A percentile compares a stretch with the other conserved stretches of the same genome.
Conservation (phyloP, 2,329 filamentous ascomycete species). For the Monosporascus sp. region DNA sequence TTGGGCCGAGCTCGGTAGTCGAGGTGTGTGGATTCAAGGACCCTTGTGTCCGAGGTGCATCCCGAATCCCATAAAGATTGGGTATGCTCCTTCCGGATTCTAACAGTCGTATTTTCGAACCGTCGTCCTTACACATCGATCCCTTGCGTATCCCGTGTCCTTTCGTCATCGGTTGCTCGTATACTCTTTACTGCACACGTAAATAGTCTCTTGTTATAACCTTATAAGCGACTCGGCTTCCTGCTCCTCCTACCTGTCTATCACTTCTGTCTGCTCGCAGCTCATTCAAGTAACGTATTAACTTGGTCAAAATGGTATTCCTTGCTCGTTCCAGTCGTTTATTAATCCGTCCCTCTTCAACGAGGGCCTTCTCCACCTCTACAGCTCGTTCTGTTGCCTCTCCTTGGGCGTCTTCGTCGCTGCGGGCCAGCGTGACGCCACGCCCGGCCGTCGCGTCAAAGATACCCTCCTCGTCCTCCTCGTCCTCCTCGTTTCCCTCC, state of each 20-base stretch:
- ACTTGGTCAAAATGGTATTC: conserved; percentile 42
- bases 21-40: neutral
- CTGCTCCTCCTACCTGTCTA: neutral
- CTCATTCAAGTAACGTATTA: neutral
- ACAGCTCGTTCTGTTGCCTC: conserved; percentile 21
- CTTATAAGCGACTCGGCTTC: no score
- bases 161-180: no score
- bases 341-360: conserved; percentile 20
- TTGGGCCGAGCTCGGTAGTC: neutral
- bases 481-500: conserved; percentile 43
- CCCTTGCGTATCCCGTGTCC: no score
- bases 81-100: neutral
- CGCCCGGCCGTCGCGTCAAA: conserved; percentile 16
- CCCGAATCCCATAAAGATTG: neutral
- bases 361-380: conserved; percentile 20
- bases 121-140: neutral
- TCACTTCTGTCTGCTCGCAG: neutral
- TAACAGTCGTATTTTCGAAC: neutral
- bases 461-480: conserved; percentile 19
- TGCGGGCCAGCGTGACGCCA: conserved; percentile 19
- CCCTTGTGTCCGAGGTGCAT: neutral
- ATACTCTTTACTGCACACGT: no score
- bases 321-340: conserved; percentile 52
- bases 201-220: no score
- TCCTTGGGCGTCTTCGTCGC: conserved; percentile 15